Conservation (phyloP, 345 rosid species). For the Heritiera fomes region DNA sequence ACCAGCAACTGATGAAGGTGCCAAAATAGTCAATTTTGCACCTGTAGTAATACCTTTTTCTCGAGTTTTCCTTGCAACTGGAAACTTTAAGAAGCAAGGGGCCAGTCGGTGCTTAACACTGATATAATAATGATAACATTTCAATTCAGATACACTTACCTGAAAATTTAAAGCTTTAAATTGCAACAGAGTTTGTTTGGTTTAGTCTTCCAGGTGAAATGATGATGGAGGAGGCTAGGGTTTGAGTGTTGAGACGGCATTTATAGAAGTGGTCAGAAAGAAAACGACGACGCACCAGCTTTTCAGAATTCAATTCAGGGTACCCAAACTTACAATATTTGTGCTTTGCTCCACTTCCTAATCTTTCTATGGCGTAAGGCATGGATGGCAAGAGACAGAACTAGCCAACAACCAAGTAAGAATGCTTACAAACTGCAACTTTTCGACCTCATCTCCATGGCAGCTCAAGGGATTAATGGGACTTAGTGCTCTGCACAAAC, state of each 20-base stretch:
- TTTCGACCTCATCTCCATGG: too few relatives aligned
- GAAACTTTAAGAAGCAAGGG: conserved; percentile 39
- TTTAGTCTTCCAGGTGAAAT: not conserved
- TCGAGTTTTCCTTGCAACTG: conserved; percentile 36
- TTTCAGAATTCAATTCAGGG: not conserved
- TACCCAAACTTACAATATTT: not conserved
- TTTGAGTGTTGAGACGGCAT: not conserved
- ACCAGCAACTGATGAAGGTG: conserved; percentile 12
- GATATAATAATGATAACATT: too few relatives aligned
- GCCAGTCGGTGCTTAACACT: conserved; percentile 35
- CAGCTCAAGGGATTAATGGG: too few relatives aligned
- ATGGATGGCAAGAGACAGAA: too few relatives aligned
- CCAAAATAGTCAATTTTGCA: conserved; percentile 29
- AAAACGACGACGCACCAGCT: not conserved
- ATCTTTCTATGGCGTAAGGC: too few relatives aligned
- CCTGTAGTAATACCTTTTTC: conserved; percentile 24
- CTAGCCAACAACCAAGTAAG: too few relatives aligned
- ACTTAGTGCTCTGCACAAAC: too few relatives aligned
- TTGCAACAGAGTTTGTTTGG: not conserved
- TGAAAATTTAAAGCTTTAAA: too few relatives aligned
- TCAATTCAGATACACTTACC: too few relatives aligned
- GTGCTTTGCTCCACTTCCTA: not conserved
- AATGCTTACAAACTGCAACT: too few relatives aligned
- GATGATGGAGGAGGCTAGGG: not conserved
- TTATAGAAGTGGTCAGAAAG: not conserved